Percentiles rank a stretch among this genome's conserved stretches.
These are phyloP conservation scores for Rugonectria rugulosa DNA, from an alignment of 2,329 filamentous ascomycete species.

Conservation along the genomic window DNA sequence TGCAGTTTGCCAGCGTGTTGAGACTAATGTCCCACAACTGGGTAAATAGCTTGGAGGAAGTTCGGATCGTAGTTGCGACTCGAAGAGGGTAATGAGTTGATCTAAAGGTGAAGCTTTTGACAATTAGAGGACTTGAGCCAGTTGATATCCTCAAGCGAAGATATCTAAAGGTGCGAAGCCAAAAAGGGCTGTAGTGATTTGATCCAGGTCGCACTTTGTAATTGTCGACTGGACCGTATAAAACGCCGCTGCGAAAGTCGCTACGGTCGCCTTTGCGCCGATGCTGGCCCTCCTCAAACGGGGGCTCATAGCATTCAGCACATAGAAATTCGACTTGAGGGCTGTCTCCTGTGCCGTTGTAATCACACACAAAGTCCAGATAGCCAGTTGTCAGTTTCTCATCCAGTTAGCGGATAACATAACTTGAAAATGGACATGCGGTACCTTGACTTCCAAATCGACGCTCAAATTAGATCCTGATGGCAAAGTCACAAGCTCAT, in stretches of 20 bases:
- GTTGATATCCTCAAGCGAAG: conserved; percentile 5
- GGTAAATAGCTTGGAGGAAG: conserved; percentile 2
- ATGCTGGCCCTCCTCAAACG: conserved; percentile 6
- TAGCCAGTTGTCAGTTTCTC: conserved; percentile 10
- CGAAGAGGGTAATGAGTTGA: conserved; percentile 13
- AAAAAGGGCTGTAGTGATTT: conserved; percentile 17
- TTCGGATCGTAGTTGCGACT: conserved; percentile 2
- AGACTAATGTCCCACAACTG: conserved; percentile 13
- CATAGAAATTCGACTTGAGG: conserved; percentile 1
- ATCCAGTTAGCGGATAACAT: neutral
- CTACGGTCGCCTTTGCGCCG: conserved; percentile 7
- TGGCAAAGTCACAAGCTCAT: neutral
- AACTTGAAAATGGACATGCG: neutral
- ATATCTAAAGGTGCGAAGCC: conserved; percentile 18
- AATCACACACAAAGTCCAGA: conserved; percentile 7
- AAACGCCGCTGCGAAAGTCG: conserved; percentile 5
- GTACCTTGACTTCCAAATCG: conserved; percentile 8
- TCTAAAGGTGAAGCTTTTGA: conserved; percentile 8
- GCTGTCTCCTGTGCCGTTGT: neutral
- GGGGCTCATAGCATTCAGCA: conserved; percentile 12
- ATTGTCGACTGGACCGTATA: conserved; percentile 7
- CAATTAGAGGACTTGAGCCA: neutral
- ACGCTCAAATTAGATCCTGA: neutral
- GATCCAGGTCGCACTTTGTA: neutral
- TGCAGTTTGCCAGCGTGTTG: conserved; percentile 15